These are phyloP conservation scores for Globisporangium mamillatum DNA, from an alignment of 352 stramenopile species.

Conservation along the genomic window DNA sequence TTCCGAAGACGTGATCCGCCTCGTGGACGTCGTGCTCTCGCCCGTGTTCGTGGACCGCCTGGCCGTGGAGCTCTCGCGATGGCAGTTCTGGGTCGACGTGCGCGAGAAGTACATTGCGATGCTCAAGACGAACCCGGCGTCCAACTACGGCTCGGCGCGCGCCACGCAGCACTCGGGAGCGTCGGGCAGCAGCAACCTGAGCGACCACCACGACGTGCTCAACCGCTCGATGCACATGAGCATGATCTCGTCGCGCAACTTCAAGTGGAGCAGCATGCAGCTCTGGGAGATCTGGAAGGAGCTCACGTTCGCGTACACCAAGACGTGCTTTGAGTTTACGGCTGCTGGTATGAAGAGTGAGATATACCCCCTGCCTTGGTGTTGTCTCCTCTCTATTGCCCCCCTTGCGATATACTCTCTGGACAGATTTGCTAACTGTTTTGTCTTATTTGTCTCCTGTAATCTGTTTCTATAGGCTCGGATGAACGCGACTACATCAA, in stretches of 20 bases:
- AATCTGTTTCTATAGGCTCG: constrained; percentile 33
- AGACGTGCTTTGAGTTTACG: constrained; percentile 82
- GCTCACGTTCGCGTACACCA: constrained; percentile 76
- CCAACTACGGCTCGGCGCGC: constrained; percentile 17
- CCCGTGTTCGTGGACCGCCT: constrained; percentile 69
- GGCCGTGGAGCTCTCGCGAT: constrained; percentile 58
- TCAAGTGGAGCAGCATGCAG: constrained; percentile 81
- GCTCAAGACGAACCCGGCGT: constrained; percentile 24
- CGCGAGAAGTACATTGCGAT: constrained; percentile 71
- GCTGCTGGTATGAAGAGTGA: constrained; percentile 84
- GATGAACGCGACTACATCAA: constrained; percentile 80
- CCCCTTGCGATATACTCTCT: not conserved
- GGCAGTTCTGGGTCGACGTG: constrained; percentile 80
- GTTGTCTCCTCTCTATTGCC: not conserved
- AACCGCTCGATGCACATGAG: constrained; percentile 5
- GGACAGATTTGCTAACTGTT: constrained; percentile 18
- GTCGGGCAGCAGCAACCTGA: constrained; percentile 1
- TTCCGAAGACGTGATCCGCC: constrained; percentile 68
- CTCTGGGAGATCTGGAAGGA: constrained; percentile 86
- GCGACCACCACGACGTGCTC: constrained; percentile 11
- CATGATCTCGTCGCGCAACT: constrained; percentile 46
- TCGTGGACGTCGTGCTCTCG: constrained; percentile 75
- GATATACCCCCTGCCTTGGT: constrained; percentile 17
- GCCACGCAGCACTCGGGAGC: not conserved
- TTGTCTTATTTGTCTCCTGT: constrained; percentile 22